phyloP scores from a whole-genome alignment of 2,329 filamentous ascomycete species.

The Botrytis tulipae region DNA sequence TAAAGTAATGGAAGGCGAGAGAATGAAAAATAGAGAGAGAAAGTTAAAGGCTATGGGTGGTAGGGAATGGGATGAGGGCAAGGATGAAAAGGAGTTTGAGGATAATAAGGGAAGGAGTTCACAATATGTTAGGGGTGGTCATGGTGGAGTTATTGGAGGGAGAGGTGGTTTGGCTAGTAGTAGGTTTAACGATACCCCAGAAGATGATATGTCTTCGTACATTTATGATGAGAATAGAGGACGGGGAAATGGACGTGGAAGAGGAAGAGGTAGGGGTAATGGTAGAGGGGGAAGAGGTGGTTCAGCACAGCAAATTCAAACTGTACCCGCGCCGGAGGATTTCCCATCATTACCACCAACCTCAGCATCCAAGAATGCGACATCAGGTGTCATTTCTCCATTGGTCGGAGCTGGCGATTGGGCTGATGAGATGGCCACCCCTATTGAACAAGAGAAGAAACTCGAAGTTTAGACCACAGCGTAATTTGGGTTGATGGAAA shows the following conservation, averaged over 20 bases:
- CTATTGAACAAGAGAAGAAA: constrained; percentile 32
- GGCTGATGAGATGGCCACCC: constrained; percentile 37
- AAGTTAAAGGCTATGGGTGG: constrained; percentile 39
- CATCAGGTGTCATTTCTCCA: constrained; percentile 20
- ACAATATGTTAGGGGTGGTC: constrained; percentile 36
- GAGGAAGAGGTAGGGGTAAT: constrained; percentile 11
- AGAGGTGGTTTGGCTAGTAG: constrained; percentile 20
- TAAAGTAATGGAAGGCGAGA: constrained; percentile 38
- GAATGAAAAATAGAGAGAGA: constrained; percentile 39
- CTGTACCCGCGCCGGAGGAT: constrained; percentile 30
- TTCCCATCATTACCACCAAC: constrained; percentile 31
- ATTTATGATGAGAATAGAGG: constrained; percentile 27
- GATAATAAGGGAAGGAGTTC: constrained; percentile 33
- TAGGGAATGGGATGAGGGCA: constrained; percentile 40
- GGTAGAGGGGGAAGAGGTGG: constrained; percentile 27
- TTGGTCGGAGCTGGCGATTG: constrained; percentile 29
- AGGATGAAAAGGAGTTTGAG: constrained; percentile 37
- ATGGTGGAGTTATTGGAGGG: constrained; percentile 32
- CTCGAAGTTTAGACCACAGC: not conserved
- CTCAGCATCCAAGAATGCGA: constrained; percentile 8
- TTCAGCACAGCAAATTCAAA: constrained; percentile 16
- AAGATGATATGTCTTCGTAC: constrained; percentile 13
- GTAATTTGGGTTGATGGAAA: not conserved
- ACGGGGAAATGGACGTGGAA: constrained; percentile 24
- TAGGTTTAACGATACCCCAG: constrained; percentile 24